Evolutionary conservation across 2,329 filamentous ascomycete species (phyloP).

Genomic region (Apiospora arundinis): DNA sequence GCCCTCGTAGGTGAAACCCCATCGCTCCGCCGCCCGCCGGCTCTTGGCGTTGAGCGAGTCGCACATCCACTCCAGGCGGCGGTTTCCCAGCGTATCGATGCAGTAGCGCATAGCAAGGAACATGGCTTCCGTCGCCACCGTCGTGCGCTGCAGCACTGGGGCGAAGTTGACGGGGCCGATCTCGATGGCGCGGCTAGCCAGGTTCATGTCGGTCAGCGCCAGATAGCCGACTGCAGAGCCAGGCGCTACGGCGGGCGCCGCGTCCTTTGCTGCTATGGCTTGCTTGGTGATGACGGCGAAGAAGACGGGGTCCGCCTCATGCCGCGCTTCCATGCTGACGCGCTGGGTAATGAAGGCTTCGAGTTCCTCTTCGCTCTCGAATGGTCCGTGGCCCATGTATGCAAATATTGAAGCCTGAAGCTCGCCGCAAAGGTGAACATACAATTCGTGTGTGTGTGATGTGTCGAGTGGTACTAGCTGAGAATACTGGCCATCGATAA

Average conservation of each 20-base stretch:
- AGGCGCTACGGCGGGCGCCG: background rate
- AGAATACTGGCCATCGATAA: background rate
- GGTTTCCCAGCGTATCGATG: slow-evolving; percentile 5
- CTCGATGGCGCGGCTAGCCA: slow-evolving; percentile 7
- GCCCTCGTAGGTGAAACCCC: slow-evolving; percentile 20
- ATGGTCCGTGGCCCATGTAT: background rate
- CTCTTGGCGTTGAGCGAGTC: slow-evolving; percentile 15
- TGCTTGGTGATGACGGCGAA: background rate
- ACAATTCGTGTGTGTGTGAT: background rate
- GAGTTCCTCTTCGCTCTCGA: background rate
- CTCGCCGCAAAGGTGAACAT: background rate
- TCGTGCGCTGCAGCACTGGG: slow-evolving; percentile 13
- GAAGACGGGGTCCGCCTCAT: background rate
- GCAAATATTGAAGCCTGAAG: background rate
- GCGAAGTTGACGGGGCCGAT: slow-evolving; percentile 16
- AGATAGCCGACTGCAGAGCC: slow-evolving; percentile 10
- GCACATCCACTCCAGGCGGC: slow-evolving; percentile 12
- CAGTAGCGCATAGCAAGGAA: slow-evolving; percentile 20
- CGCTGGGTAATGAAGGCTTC: background rate
- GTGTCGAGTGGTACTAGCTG: background rate
- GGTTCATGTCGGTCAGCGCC: slow-evolving; percentile 7
- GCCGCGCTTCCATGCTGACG: no score
- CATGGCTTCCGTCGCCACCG: slow-evolving; percentile 15
- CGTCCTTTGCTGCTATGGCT: background rate
- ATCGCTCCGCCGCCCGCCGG: slow-evolving; percentile 19